Evolutionary conservation across 306 rosid species (phyloP), one percentile per base, ranked within the genome.

Genomic region (Sicyos edulis): DNA sequence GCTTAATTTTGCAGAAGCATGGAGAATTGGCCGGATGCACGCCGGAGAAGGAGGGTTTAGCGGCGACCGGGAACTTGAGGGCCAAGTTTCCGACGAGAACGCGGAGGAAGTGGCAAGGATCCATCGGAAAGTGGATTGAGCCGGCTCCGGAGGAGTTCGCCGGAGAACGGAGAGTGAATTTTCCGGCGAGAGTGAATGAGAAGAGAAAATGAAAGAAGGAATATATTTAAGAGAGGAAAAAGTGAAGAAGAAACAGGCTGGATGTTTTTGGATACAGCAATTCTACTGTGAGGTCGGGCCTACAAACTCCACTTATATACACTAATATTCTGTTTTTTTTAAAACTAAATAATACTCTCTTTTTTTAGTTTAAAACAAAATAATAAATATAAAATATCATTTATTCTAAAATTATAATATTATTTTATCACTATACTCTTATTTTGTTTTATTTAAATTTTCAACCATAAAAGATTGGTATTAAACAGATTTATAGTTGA

Each of bases 41-140:
- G 61, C 83, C 84, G 68, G 95, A 80, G 80, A 68, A 78, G 0
- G 92, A 86, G 0, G 91, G 84, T 16, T 57, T 84, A 0, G 96
- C 78, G 9, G 81, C 76, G 1, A 81, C 74, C 29, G 86, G 86
- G 3, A 81, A 80, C 63, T 87, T 88, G 16, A 91, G 59, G 56
- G 89, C 86, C 10, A 91, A 69, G 87, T 89, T 88, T 22, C 92
- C 89, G 72, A 91, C 71, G 17, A 88, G 87, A 77, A 91, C 70
- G 86, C 97, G 96, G 63, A 85, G 77, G 53, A 84, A 91, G 2
- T 86, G 82, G 77, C 97, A 88, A 56, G 96, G 96, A 85, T 91
- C 96, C 97, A 91, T 88, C 6, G 29, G 7, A 47, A 20, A n/a
- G 47, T 6, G 8, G 14, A 47, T 34, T 10, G 3, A 20, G 24